Evolutionary conservation across 345 rosid species (phyloP).

Genomic region (Angophora floribunda): DNA sequence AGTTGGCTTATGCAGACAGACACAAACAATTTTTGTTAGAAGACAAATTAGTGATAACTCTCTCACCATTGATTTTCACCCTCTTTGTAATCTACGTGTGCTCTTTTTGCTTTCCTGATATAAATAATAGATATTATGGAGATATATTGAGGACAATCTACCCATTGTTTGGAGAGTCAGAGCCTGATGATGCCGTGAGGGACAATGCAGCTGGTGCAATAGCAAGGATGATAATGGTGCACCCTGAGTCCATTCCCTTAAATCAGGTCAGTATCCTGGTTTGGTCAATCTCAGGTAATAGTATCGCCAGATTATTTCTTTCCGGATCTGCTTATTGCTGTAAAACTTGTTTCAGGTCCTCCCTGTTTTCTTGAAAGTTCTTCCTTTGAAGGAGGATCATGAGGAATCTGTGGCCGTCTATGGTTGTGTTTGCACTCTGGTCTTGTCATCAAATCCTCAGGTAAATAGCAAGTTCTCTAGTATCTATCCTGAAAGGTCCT

Average conservation of each 20-base stretch:
- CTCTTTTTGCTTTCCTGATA: conserved; percentile 25
- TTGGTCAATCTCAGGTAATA: not conserved
- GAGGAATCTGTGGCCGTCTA: conserved; percentile 93
- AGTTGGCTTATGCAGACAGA: not conserved
- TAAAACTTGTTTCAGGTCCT: conserved; percentile 48
- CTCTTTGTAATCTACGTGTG: not conserved
- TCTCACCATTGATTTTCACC: not conserved
- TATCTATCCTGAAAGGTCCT: not conserved
- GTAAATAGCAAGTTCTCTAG: conserved; percentile 15
- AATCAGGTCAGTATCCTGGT: conserved; percentile 50
- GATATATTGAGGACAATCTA: conserved; percentile 64
- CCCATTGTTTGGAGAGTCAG: conserved; percentile 90
- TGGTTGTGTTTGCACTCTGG: conserved; percentile 70
- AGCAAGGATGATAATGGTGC: conserved; percentile 94
- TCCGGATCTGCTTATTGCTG: not conserved
- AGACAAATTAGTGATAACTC: not conserved
- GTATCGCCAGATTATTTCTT: not conserved
- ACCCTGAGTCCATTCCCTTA: conserved; percentile 82
- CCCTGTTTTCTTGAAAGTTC: conserved; percentile 79
- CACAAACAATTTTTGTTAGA: not conserved
- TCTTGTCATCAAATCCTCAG: conserved; percentile 78
- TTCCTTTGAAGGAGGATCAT: conserved; percentile 89
- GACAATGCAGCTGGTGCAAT: conserved; percentile 99
- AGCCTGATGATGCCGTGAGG: conserved; percentile 88
- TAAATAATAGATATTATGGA: conserved; percentile 52